These are phyloP conservation scores for Diplodia seriata DNA, from an alignment of 2,329 filamentous ascomycete genomes.

Conservation along the genomic window DNA sequence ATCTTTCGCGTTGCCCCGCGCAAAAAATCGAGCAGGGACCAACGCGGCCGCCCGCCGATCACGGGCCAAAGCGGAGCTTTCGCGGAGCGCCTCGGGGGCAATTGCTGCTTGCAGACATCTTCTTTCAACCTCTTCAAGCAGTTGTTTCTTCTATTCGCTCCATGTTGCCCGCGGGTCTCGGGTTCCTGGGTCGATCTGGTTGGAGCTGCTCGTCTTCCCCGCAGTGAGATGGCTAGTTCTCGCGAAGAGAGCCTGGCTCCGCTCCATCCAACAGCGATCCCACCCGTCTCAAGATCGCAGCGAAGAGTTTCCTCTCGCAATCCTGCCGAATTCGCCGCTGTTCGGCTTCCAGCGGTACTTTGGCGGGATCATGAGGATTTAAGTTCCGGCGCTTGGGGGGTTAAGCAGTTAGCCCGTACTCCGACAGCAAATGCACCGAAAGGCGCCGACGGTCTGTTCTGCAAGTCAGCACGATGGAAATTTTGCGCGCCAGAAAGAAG, in stretches of 20 bases:
- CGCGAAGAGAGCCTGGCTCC: background rate
- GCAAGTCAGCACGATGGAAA: background rate
- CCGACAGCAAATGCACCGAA: conserved; percentile 21
- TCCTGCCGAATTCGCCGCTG: conserved; percentile 2
- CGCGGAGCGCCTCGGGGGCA: conserved; percentile 25
- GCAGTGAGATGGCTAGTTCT: background rate
- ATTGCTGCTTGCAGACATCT: conserved; percentile 30
- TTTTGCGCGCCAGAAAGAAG: background rate
- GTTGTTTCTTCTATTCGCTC: background rate
- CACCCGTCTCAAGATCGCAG: background rate
- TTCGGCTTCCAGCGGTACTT: background rate
- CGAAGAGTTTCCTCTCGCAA: conserved; percentile 1
- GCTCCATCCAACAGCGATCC: background rate
- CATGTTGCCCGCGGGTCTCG: conserved; percentile 17
- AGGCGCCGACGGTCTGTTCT: conserved; percentile 9
- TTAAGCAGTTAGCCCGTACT: background rate
- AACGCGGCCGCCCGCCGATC: conserved; percentile 9
- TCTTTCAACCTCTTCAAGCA: conserved; percentile 8
- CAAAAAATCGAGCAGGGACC: conserved; percentile 29
- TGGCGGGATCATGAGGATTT: background rate
- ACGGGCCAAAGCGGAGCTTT: conserved; percentile 30
- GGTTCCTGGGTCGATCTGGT: conserved; percentile 20
- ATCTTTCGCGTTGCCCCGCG: conserved; percentile 28
- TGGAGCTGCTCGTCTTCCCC: conserved; percentile 16
- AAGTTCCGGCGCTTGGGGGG: conserved; percentile 4